Conservation (phyloP, 2,329 filamentous ascomycete genomes). For the Verticillium tricorpus region DNA sequence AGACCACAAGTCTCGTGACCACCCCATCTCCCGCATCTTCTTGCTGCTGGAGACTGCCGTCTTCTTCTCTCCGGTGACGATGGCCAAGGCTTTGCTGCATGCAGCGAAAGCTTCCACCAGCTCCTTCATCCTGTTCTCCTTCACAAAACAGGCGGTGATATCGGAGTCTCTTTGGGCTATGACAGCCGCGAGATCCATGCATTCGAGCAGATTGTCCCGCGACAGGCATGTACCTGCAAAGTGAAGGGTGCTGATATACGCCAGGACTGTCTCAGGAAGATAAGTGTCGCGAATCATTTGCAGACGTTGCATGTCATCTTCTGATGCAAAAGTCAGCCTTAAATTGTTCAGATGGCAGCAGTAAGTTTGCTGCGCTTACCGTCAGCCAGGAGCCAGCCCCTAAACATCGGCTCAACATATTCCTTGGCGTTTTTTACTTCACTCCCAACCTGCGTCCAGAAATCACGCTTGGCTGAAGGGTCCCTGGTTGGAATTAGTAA, state of each 20-base stretch:
- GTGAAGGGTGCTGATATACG: slow-evolving; percentile 77
- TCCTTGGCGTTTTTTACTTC: slow-evolving; percentile 51
- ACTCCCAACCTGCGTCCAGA: slow-evolving; percentile 49
- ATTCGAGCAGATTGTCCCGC: slow-evolving; percentile 73
- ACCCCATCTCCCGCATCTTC: slow-evolving; percentile 57
- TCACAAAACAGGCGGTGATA: slow-evolving; percentile 59
- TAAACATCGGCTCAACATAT: slow-evolving; percentile 57
- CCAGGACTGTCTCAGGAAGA: slow-evolving; percentile 79
- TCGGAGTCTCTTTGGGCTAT: slow-evolving; percentile 69
- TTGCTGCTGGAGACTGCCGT: slow-evolving; percentile 45
- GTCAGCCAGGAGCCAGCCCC: slow-evolving; percentile 57
- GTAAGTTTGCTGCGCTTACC: slow-evolving; percentile 37
- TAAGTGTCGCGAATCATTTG: slow-evolving; percentile 67
- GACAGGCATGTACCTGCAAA: slow-evolving; percentile 70
- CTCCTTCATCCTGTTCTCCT: slow-evolving; percentile 66
- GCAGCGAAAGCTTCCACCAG: slow-evolving; percentile 72
- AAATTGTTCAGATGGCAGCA: background rate
- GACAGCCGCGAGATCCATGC: slow-evolving; percentile 77
- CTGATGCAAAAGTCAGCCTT: background rate
- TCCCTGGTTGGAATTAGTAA: slow-evolving; percentile 26
- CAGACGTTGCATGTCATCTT: slow-evolving; percentile 41
- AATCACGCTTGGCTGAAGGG: slow-evolving; percentile 35
- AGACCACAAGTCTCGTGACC: slow-evolving; percentile 60
- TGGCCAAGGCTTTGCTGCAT: slow-evolving; percentile 67
- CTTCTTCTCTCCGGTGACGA: slow-evolving; percentile 52